Conservation (phyloP, 164 flowering plant genomes). For the Malania oleifera region DNA sequence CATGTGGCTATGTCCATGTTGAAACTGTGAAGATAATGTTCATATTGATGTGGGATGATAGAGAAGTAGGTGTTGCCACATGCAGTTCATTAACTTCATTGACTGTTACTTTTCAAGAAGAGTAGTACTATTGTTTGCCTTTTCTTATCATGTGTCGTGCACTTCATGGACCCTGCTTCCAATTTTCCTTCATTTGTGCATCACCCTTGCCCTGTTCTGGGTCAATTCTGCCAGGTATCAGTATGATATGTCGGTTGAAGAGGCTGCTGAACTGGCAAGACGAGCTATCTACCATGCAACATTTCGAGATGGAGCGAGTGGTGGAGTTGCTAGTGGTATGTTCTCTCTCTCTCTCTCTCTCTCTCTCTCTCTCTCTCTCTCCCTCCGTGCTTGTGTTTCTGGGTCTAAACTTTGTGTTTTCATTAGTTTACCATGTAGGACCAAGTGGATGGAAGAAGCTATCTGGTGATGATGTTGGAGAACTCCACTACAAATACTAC, state of each 20-base stretch:
- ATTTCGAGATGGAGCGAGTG: conserved; percentile 97
- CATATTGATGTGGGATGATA: too few species aligned
- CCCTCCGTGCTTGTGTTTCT: background rate
- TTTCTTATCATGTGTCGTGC: background rate
- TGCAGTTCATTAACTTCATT: too few species aligned
- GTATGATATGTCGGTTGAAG: conserved; percentile 69
- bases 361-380: conserved; percentile 1
- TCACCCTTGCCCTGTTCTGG: background rate
- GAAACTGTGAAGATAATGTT: too few species aligned
- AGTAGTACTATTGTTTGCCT: too few species aligned
- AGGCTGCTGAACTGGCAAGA: conserved; percentile 89
- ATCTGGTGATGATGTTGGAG: conserved; percentile 90
- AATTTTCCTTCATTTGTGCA: too few species aligned
- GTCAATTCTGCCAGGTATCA: conserved; percentile 38
- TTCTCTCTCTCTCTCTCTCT: conserved; percentile 23
- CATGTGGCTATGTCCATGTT: too few species aligned
- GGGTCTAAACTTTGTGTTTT: background rate
- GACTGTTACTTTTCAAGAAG: too few species aligned
- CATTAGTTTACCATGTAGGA: conserved; percentile 58
- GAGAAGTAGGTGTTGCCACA: too few species aligned
- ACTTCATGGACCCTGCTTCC: background rate
- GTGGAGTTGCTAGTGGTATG: conserved; percentile 91
- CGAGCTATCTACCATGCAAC: conserved; percentile 92
- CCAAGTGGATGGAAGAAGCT: conserved; percentile 88
- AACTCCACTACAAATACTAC: conserved; percentile 79